Conservation (phyloP, 164 flowering plant species). For the Tinospora cordifolia region DNA sequence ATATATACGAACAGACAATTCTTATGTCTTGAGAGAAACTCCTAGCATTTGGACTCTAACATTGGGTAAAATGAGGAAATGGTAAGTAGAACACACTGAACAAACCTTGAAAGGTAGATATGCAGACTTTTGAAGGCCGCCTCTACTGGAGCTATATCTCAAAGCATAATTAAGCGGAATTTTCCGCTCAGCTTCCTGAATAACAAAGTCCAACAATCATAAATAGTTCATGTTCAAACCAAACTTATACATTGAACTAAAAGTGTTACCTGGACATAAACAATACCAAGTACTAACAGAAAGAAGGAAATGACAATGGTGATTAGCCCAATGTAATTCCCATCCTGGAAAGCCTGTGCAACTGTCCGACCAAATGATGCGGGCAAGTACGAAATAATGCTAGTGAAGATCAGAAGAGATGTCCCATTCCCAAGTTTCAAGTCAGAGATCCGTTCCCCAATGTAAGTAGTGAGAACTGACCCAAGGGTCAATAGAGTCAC, state of each 20-base stretch:
- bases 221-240: conserved; percentile 12
- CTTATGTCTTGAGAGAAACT: neutral
- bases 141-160: conserved; percentile 62
- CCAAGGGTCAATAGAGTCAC: conserved; percentile 81
- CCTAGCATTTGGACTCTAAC: neutral
- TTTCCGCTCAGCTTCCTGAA: conserved; percentile 99
- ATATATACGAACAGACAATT: neutral
- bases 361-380: conserved; percentile 96
- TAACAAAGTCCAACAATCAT: conserved; percentile 23
- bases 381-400: conserved; percentile 92
- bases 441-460: conserved; percentile 89
- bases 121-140: conserved; percentile 89
- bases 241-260: neutral
- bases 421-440: conserved; percentile 99
- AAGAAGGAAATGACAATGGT: conserved; percentile 62
- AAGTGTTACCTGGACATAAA: conserved; percentile 85
- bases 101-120: conserved; percentile 94
- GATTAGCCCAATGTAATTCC: conserved; percentile 76
- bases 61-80: neutral
- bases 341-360: conserved; percentile 80
- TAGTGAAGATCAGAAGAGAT: conserved; percentile 91
- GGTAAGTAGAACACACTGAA: neutral
- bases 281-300: conserved; percentile 83
- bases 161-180: conserved; percentile 98
- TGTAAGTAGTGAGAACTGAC: conserved; percentile 80